These are phyloP conservation scores for Sistotremastrum niveocremeum DNA, from an alignment of 768 basidiomycete genomes.

Conservation along the genomic window DNA sequence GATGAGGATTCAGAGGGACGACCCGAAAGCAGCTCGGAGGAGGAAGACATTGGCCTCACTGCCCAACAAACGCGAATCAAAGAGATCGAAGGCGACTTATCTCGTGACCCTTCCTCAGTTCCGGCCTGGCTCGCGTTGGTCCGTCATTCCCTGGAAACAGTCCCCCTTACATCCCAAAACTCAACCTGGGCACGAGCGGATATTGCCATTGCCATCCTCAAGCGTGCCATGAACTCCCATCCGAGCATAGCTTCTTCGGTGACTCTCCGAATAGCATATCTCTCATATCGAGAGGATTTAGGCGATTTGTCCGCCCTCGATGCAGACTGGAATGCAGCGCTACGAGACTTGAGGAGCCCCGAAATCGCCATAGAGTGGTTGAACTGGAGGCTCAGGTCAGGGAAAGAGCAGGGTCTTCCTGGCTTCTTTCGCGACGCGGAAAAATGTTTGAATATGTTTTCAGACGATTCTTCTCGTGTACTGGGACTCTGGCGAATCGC, in stretches of 20 bases:
- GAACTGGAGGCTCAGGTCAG: constrained; percentile 52
- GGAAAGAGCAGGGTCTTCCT: constrained; percentile 30
- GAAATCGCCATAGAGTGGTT: constrained; percentile 72
- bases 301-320: constrained; percentile 44
- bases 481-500: constrained; percentile 62
- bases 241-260: constrained; percentile 36
- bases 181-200: constrained; percentile 55
- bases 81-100: constrained; percentile 41
- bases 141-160: constrained; percentile 44
- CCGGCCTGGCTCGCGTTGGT: constrained; percentile 52
- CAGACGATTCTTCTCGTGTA: constrained; percentile 19
- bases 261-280: constrained; percentile 43
- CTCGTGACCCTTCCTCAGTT: constrained; percentile 35
- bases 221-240: constrained; percentile 47
- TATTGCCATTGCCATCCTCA: constrained; percentile 51
- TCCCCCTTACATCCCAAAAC: constrained; percentile 55
- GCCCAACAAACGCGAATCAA: constrained; percentile 48
- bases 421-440: constrained; percentile 38
- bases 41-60: constrained; percentile 7
- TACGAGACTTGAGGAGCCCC: constrained; percentile 33
- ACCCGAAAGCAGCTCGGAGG: constrained; percentile 12
- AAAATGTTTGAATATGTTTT: constrained; percentile 31
- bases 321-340: constrained; percentile 58
- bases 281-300: constrained; percentile 59
- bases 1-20: constrained; percentile 12